These are phyloP conservation scores for Xylaria sp. DNA, from an alignment of 2,329 filamentous ascomycete genomes.

Conservation along the genomic window DNA sequence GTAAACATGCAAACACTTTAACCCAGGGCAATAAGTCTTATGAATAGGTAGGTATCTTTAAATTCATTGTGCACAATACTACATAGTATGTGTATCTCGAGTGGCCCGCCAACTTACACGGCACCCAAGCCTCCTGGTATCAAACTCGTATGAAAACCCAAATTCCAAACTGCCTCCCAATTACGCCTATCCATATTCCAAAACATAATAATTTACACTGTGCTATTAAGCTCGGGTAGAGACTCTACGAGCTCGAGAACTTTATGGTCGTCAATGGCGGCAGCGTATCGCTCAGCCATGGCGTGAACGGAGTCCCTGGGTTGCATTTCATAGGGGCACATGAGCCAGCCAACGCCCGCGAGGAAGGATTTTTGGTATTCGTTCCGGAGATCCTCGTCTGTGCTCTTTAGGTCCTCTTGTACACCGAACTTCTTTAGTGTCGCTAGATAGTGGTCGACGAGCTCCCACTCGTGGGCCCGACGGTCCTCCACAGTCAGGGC, in stretches of 20 bases:
- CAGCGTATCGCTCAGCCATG: slow-evolving; percentile 42
- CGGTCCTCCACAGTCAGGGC: slow-evolving; percentile 43
- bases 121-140: neutral
- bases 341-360: slow-evolving; percentile 43
- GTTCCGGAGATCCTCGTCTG: slow-evolving; percentile 36
- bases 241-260: slow-evolving; percentile 42
- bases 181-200: slow-evolving; percentile 5
- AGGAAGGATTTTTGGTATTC: slow-evolving; percentile 44
- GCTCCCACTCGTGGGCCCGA: slow-evolving; percentile 41
- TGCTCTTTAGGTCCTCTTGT: slow-evolving; percentile 31
- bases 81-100: neutral
- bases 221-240: slow-evolving; percentile 30
- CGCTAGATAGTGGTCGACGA: slow-evolving; percentile 44
- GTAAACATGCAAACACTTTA: too few species aligned
- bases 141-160: neutral
- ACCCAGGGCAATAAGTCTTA: neutral
- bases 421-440: slow-evolving; percentile 35
- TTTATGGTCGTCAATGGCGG: slow-evolving; percentile 44
- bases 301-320: slow-evolving; percentile 41
- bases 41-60: neutral
- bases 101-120: neutral
- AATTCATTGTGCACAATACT: neutral
- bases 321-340: slow-evolving; percentile 45
- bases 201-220: too few species aligned
- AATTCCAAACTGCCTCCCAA: neutral